phyloP scores from a whole-genome alignment of 2,329 filamentous ascomycete species.

The Celoporthe dispersa region DNA sequence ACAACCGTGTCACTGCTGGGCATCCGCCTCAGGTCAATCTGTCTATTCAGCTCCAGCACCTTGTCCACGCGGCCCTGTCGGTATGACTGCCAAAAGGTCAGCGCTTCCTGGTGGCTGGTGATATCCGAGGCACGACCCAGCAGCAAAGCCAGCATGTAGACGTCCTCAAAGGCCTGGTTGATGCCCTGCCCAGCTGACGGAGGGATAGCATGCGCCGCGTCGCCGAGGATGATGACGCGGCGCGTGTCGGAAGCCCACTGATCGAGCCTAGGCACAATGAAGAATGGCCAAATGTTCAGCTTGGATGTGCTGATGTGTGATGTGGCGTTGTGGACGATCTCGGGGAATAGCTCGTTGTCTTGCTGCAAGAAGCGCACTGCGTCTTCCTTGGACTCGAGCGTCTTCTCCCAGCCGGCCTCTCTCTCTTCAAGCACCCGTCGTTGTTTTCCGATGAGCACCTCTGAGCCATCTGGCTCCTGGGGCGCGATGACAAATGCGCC shows the following conservation, averaged over 20 bases:
- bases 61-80: conserved; percentile 52
- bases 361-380: conserved; percentile 41
- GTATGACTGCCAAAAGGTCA: conserved; percentile 49
- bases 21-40: conserved; percentile 53
- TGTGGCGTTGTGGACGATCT: conserved; percentile 42
- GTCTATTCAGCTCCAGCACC: conserved; percentile 51
- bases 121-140: conserved; percentile 35
- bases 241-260: conserved; percentile 45
- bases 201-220: conserved; percentile 54
- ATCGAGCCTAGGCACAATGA: conserved; percentile 50
- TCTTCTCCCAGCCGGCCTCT: conserved; percentile 46
- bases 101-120: background rate
- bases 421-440: conserved; percentile 43
- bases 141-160: conserved; percentile 44
- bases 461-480: conserved; percentile 52
- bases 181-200: conserved; percentile 52
- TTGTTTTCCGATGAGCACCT: conserved; percentile 54
- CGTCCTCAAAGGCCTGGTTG: conserved; percentile 56
- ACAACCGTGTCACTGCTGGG: conserved; percentile 40
- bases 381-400: conserved; percentile 45
- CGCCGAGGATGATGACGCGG: conserved; percentile 51
- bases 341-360: conserved; percentile 43
- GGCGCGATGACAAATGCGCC: conserved; percentile 57
- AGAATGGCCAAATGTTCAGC: conserved; percentile 56
- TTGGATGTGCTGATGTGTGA: conserved; percentile 36